Conservation (phyloP, 2,329 filamentous ascomycete genomes). For the Monilinia vaccinii-corymbosi region DNA sequence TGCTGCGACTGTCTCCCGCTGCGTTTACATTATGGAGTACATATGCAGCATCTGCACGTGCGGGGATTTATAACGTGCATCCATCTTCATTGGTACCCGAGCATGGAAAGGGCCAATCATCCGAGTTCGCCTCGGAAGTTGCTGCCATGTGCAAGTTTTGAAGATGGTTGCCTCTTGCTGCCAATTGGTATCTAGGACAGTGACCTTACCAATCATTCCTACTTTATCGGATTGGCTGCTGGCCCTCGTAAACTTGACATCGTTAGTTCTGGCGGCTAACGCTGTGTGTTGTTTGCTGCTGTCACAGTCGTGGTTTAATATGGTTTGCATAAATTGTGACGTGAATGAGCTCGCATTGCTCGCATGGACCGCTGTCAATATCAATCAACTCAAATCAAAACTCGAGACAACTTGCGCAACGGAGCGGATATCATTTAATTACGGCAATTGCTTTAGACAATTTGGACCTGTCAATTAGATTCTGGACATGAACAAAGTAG, state of each 20-base stretch:
- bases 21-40: slow-evolving; percentile 17
- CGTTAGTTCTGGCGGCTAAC: background rate
- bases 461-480: background rate
- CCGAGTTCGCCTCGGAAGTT: slow-evolving; percentile 5
- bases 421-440: background rate
- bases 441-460: background rate
- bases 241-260: background rate
- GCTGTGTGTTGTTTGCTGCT: background rate
- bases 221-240: background rate
- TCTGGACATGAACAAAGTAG: background rate
- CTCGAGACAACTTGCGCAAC: background rate
- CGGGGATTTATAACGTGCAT: slow-evolving; percentile 16
- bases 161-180: slow-evolving; percentile 12
- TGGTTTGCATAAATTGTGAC: slow-evolving; percentile 4
- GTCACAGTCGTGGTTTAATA: slow-evolving; percentile 5
- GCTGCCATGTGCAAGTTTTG: slow-evolving; percentile 11
- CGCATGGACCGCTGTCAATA: background rate
- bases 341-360: slow-evolving; percentile 5
- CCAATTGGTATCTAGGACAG: background rate
- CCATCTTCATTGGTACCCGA: slow-evolving; percentile 12
- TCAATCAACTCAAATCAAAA: background rate
- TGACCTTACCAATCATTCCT: background rate
- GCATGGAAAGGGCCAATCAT: slow-evolving; percentile 16
- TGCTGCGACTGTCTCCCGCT: slow-evolving; percentile 12
- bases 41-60: slow-evolving; percentile 18